Conservation (phyloP, 768 basidiomycete species). For the Daedaleopsis nitida region DNA sequence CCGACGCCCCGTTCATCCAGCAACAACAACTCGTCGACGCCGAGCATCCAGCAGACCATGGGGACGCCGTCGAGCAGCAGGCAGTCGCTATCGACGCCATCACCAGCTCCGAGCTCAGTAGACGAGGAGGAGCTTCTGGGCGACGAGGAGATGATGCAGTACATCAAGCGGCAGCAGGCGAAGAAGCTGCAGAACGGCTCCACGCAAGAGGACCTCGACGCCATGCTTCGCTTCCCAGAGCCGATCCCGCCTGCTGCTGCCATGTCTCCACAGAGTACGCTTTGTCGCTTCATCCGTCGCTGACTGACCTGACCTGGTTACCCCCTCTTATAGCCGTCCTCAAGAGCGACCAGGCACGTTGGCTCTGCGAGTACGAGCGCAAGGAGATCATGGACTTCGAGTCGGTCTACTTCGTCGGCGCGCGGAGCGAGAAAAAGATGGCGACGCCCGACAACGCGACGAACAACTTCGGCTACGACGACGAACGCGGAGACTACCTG, state of each 20-base stretch:
- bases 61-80: slow-evolving; percentile 70
- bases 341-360: slow-evolving; percentile 63
- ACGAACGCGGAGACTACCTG: slow-evolving; percentile 96
- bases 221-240: slow-evolving; percentile 90
- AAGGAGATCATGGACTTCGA: slow-evolving; percentile 91
- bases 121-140: slow-evolving; percentile 88
- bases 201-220: slow-evolving; percentile 85
- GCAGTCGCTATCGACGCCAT: slow-evolving; percentile 81
- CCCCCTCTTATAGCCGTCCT: slow-evolving; percentile 52
- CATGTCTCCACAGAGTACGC: slow-evolving; percentile 70
- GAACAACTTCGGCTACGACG: slow-evolving; percentile 96
- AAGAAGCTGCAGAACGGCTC: slow-evolving; percentile 85
- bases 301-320: slow-evolving; percentile 15
- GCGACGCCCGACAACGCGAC: slow-evolving; percentile 70
- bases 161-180: slow-evolving; percentile 86
- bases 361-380: slow-evolving; percentile 85
- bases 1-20: slow-evolving; percentile 56
- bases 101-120: slow-evolving; percentile 73
- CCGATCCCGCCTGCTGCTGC: slow-evolving; percentile 72
- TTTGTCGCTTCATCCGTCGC: not conserved
- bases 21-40: slow-evolving; percentile 43
- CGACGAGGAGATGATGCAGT: slow-evolving; percentile 97
- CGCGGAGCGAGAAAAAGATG: slow-evolving; percentile 79
- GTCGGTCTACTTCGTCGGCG: slow-evolving; percentile 80
- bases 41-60: slow-evolving; percentile 54